Conservation (phyloP, 176 grass and related monocot genomes). For the Elaeis guineensis region DNA sequence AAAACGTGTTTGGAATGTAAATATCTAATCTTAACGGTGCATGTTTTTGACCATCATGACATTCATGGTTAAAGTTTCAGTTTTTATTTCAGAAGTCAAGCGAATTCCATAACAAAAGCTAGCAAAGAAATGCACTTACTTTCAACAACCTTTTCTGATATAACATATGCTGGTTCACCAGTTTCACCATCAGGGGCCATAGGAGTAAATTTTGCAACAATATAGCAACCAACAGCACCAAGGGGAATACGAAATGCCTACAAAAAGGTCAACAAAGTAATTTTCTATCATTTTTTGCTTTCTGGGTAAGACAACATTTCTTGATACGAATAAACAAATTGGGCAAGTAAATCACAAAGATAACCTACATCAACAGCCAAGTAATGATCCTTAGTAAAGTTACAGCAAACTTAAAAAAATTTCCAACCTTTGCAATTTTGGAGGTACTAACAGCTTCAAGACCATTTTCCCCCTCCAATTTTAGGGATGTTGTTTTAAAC, state of each 20-base stretch:
- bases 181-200: conserved; percentile 80
- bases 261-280: neutral
- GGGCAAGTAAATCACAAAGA: conserved; percentile 1
- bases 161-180: conserved; percentile 73
- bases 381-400: too few species aligned
- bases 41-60: too few species aligned
- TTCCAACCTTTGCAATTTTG: conserved; percentile 75
- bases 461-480: conserved; percentile 51
- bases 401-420: conserved; percentile 7
- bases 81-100: too few species aligned
- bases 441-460: conserved; percentile 75
- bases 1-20: too few species aligned
- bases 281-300: too few species aligned
- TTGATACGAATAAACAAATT: conserved; percentile 5
- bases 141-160: conserved; percentile 62
- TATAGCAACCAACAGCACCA: conserved; percentile 59
- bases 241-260: conserved; percentile 89
- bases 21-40: too few species aligned
- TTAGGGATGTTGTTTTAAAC: conserved; percentile 66
- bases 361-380: too few species aligned
- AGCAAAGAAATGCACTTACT: conserved; percentile 36
- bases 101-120: neutral
- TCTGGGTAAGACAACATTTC: neutral
- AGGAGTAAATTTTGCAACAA: conserved; percentile 90
- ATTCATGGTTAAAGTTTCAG: too few species aligned